Base-by-base conservation (phyloP, 1,284 basidiomycete genomes). In the Sanghuangporus baumii region DNA sequence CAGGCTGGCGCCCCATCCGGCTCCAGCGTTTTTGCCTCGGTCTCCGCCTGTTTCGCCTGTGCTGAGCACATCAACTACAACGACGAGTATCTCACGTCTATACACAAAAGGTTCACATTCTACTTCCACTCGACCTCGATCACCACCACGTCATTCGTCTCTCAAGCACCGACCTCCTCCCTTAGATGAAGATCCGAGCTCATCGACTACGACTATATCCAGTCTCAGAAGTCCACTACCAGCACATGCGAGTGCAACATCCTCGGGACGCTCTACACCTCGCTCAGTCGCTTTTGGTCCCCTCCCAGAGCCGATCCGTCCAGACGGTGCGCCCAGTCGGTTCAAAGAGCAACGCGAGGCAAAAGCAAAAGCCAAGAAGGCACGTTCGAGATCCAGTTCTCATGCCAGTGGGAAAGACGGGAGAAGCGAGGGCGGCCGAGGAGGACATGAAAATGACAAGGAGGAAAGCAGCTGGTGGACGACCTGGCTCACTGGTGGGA, bases 211-310 rank as follows among this genome's bases (percentile, higher is more conserved):
- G 14, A 61, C 36, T 26, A 38, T 59, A 38, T 31, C 61, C 18
- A 54, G 57, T 14, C 40, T 58, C 23, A 16, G 36, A 14, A 56
- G 43, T 36, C 54, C 59, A 3, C 34, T 36, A 71, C 71, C 62
- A 67, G 67, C 40, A 69, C 69, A 18, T 58, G 67, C 60, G 58
- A 71, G 71, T 61, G 63, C 64, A 34, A 62, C 67, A 14, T 71
- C 72, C 34, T 76, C 74, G 3, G 75, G 74, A 8, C 68, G 71
- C 18, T 85, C 83, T 38, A 90, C 88, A n/a, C 88, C 89, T 5
- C 88, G 88, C 65, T 79, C 85, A 31, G 91, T 91, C 57, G 88
- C 85, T 65, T 91, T 91, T 66, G 87, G 87, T 34, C 80, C 86
- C 71, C 76, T 88, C 40, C 87, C 88, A 0, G 87, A 89, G 72